Conservation (phyloP, 495 filamentous ascomycete species). For the Gamarada debralockiae region DNA sequence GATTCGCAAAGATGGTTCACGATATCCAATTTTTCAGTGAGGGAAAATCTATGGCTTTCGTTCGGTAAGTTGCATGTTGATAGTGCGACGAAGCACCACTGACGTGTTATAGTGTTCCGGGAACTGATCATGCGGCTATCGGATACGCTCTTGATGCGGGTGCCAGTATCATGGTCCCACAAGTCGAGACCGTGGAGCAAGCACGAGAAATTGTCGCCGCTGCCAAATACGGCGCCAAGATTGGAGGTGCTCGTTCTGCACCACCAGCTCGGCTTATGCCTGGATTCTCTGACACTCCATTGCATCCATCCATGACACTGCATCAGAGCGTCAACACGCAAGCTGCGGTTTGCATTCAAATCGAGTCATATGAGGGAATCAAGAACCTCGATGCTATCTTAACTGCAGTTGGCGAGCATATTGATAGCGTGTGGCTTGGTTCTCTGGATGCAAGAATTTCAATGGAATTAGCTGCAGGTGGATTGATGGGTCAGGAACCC, state of each 20-base stretch:
- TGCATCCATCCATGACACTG: slow-evolving; percentile 27
- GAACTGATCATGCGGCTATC: slow-evolving; percentile 42
- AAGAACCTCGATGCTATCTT: slow-evolving; percentile 50
- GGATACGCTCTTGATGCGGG: slow-evolving; percentile 45
- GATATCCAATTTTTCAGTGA: slow-evolving; percentile 37
- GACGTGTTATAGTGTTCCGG: slow-evolving; percentile 31
- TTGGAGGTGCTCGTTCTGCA: slow-evolving; percentile 37
- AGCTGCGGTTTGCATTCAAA: slow-evolving; percentile 43
- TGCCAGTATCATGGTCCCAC: slow-evolving; percentile 39
- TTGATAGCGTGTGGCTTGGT: slow-evolving; percentile 44
- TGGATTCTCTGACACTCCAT: slow-evolving; percentile 29
- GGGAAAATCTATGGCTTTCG: slow-evolving; percentile 36
- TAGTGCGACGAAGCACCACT: background rate
- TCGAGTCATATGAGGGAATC: slow-evolving; percentile 50
- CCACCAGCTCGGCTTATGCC: slow-evolving; percentile 37
- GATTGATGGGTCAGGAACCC: slow-evolving; percentile 30
- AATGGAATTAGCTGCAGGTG: slow-evolving; percentile 32
- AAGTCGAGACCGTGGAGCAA: slow-evolving; percentile 44
- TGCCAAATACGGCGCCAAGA: slow-evolving; percentile 34
- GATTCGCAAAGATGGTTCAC: slow-evolving; percentile 32
- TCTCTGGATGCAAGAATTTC: slow-evolving; percentile 35
- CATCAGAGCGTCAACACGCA: slow-evolving; percentile 37
- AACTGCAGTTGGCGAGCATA: slow-evolving; percentile 34
- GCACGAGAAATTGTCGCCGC: slow-evolving; percentile 38
- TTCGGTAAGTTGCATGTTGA: slow-evolving; percentile 18